A percentile compares a stretch with the other conserved stretches of the same genome.
These are phyloP conservation scores for Bassia scoparia DNA, from an alignment of 148 eudicot genomes.

Conservation along the genomic window DNA sequence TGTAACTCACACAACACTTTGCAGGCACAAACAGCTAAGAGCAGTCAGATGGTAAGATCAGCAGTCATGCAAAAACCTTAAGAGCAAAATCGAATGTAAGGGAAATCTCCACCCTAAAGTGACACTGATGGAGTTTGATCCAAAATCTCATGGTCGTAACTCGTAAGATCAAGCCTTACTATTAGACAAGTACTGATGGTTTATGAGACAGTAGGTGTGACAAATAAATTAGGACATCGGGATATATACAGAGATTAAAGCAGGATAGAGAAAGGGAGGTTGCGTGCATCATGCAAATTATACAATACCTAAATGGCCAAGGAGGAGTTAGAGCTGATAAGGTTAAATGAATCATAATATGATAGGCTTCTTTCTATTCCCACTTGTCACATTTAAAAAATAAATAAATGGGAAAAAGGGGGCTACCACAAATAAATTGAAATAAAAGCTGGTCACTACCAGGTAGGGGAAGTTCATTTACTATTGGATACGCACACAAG, in stretches of 20 bases:
- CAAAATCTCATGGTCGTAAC: no score
- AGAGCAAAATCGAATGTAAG: no score
- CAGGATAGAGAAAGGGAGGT: background rate
- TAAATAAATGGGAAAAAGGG: background rate
- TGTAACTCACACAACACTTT: no score
- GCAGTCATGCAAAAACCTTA: no score
- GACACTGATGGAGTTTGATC: no score
- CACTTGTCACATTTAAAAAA: background rate
- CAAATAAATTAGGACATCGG: background rate
- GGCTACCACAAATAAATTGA: conserved; percentile 6
- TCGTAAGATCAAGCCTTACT: no score
- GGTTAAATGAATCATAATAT: conserved; percentile 11
- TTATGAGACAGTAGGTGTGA: no score
- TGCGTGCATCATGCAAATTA: conserved; percentile 18
- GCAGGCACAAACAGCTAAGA: no score
- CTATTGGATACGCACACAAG: conserved; percentile 23
- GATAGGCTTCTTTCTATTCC: background rate
- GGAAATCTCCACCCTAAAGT: no score
- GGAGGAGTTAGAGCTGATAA: conserved; percentile 16
- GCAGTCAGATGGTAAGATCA: no score
- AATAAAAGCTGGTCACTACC: conserved; percentile 16
- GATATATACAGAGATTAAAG: background rate
- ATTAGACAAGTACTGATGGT: no score
- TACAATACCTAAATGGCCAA: conserved; percentile 8
- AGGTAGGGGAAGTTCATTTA: conserved; percentile 34